Percentiles rank a stretch among this genome's conserved stretches.
phyloP scores from a whole-genome alignment of 2,329 filamentous ascomycete genomes.

The Lomentospora prolificans region DNA sequence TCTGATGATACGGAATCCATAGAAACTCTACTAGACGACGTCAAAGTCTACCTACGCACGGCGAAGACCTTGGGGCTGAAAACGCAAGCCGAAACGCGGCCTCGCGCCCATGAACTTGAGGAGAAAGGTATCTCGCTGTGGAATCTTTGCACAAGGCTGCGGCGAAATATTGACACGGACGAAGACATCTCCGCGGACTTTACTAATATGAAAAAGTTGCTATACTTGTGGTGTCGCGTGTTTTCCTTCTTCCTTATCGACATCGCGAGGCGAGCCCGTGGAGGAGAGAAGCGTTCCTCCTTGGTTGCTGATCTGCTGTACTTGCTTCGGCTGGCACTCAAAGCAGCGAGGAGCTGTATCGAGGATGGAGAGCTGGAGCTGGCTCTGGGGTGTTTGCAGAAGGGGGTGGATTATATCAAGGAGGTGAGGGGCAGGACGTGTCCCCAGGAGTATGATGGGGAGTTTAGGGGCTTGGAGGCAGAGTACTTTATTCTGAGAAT shows the following conservation, averaged over 20 bases:
- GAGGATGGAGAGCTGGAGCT: slow-evolving; percentile 45
- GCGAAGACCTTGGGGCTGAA: slow-evolving; percentile 11
- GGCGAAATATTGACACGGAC: slow-evolving; percentile 14
- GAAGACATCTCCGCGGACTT: slow-evolving; percentile 12
- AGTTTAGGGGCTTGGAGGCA: slow-evolving; percentile 27
- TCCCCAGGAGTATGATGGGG: not conserved
- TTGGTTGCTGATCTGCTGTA: slow-evolving; percentile 35
- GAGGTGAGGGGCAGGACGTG: slow-evolving; percentile 8
- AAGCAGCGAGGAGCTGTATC: slow-evolving; percentile 39
- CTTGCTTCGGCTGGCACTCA: slow-evolving; percentile 58
- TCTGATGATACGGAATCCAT: slow-evolving; percentile 13
- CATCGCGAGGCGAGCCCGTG: slow-evolving; percentile 31
- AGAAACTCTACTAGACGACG: slow-evolving; percentile 19
- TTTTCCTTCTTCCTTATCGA: slow-evolving; percentile 62
- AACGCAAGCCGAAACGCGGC: not conserved
- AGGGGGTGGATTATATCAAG: slow-evolving; percentile 45
- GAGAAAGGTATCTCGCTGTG: slow-evolving; percentile 49
- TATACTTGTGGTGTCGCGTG: slow-evolving; percentile 31
- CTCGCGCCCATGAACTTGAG: slow-evolving; percentile 37
- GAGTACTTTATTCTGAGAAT: slow-evolving; percentile 60
- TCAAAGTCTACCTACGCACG: slow-evolving; percentile 18
- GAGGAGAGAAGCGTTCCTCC: not conserved
- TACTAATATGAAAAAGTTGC: slow-evolving; percentile 14
- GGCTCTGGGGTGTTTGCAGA: slow-evolving; percentile 53
- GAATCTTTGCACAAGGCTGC: slow-evolving; percentile 53